Evolutionary conservation across 2,329 filamentous ascomycete genomes (phyloP), one percentile per base, ranked within the genome.

Genomic region (Cladosporium sp.): DNA sequence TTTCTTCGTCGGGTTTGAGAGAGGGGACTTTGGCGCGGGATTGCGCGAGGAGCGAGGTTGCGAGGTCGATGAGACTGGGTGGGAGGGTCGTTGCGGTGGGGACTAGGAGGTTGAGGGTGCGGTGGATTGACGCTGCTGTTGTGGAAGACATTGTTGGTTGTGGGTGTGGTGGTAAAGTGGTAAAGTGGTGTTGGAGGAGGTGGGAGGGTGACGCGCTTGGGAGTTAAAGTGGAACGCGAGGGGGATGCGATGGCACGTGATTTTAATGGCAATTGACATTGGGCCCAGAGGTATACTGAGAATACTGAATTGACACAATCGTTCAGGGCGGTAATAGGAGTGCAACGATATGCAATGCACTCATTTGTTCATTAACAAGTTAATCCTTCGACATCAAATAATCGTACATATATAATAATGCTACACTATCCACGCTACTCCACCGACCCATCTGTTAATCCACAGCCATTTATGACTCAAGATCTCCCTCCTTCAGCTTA

Each of bases 1-100:
- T 88, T 77, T 97, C 93, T 77, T 97, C 93, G 65, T 96, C 92
- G 3, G 88, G 85, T 75, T 93, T 96, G 62, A 97, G 82, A 18
- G 86, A 90, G 73, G 87, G 89, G 59, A 91, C 92, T 72, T 88
- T 89, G 74, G 88, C 87, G 37, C 91, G 88, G 14, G 92, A 96
- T 77, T 95, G 92, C 1, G 91, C 89, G 53, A 96, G 85, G 7
- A 96, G 82, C 10, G 89, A 92, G 61, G 84, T 82, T 1, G 92
- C 88, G 11, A 93, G 84, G 65, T 91, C 86, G 65, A 91, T 78
- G 5, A 96, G 86, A n/a, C 88, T 83, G 12, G 84, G 81, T 0
- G 91, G 33, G 86, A 85, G 68, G 88, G 88, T 33, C 8, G 52
- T 55, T 73, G 91, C 85, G 0, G 89, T 90, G 1, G 92, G 92